Base-by-base conservation (phyloP, 345 rosid genomes). In the Salix koriyanagi region DNA sequence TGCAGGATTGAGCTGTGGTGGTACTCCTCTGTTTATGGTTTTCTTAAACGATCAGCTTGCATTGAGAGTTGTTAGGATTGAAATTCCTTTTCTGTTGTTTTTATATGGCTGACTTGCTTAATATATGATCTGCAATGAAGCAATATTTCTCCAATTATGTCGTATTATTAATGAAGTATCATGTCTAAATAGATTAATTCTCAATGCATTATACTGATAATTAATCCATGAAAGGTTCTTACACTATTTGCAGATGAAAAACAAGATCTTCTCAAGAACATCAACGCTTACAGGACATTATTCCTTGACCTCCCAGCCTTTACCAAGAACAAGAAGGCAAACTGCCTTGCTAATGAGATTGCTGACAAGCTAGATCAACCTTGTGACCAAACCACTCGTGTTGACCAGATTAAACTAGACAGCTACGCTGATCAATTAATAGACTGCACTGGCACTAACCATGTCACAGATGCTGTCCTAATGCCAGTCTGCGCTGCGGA, bases 191-290 rank as follows among this genome's bases (percentile, higher is more conserved):
- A 14, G 52, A 46, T 46, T 4, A 4, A 12, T 46, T 46, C 1
- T 12, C 52, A 46, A 4, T 46, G 52, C 52, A 46, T 46, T 46
- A 42, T 11, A 14, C 52, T 1, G 52, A 46, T 46, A 46, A 46
- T 14, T 13, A 46, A 46, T 46, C 50, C 50, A 46, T 46, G 50
- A 1, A 46, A 14, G 52, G 14, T 12, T 46, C 52, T 46, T 4
- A 12, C 14, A 46, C 46, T 15, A 10, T 10, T 23, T 58, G 28
- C 64, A 23, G 64, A 23, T 23, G 89, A 75, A 7, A 87, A 88
- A 76, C 85, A 90, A 84, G 69, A 83, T 73, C 90, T 91, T 76
- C 88, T 90, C 8, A 91, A 89, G 79, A 94, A 89, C 70, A 79
- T 93, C 67, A 89, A 93, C 86, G 85, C 87, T 82, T 87, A 83